These are phyloP conservation scores for Rhodotorula glutinis DNA, from an alignment of 1,284 basidiomycete species.

Conservation along the genomic window DNA sequence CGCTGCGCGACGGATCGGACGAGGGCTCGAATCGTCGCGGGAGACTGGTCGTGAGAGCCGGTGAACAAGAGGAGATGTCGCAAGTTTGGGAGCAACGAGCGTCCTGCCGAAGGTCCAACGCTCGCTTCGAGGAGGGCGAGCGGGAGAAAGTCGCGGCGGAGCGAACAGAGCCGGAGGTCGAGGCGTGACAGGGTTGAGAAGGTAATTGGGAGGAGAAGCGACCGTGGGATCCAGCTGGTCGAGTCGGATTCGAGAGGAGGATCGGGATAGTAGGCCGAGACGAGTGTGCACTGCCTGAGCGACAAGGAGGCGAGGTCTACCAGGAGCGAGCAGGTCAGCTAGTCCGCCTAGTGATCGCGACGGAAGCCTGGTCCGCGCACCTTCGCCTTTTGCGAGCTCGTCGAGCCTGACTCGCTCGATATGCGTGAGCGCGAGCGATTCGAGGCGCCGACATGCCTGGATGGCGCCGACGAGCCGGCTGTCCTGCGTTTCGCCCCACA, in stretches of 20 bases:
- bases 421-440: neutral
- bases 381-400: neutral
- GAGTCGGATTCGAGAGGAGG: neutral
- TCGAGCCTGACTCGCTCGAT: slow-evolving; percentile 1
- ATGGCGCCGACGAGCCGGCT: neutral
- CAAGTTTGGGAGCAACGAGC: neutral
- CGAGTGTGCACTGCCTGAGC: slow-evolving; percentile 8
- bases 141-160: slow-evolving; percentile 10
- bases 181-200: neutral
- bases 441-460: neutral
- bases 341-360: too few species aligned
- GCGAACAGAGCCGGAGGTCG: slow-evolving; percentile 9
- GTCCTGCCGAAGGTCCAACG: neutral
- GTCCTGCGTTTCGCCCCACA: slow-evolving; percentile 7
- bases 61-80: slow-evolving; percentile 8
- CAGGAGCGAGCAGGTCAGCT: neutral
- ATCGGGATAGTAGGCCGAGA: neutral
- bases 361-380: neutral
- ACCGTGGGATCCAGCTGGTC: neutral
- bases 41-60: slow-evolving; percentile 5
- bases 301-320: slow-evolving; percentile 1
- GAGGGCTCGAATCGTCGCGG: neutral
- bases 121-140: neutral
- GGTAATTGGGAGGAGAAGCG: too few species aligned
- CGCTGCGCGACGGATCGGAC: neutral